These are phyloP conservation scores for Aspergillus aculeatinus DNA, from an alignment of 2,329 filamentous ascomycete species.

Conservation along the genomic window DNA sequence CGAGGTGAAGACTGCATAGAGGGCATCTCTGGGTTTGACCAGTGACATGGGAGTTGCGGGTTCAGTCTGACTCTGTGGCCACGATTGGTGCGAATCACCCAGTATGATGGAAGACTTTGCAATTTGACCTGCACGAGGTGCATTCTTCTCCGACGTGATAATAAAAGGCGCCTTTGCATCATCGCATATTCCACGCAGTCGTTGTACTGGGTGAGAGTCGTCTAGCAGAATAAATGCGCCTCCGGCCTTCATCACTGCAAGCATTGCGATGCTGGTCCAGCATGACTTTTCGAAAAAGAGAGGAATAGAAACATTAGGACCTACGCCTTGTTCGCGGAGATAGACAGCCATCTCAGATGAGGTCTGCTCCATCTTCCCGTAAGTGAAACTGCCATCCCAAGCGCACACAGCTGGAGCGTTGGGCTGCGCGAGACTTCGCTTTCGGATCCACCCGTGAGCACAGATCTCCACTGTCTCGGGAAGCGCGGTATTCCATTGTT, in stretches of 20 bases:
- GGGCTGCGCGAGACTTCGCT: background rate
- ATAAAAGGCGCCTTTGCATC: background rate
- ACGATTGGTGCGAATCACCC: background rate
- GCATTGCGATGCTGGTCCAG: background rate
- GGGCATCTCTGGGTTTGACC: background rate
- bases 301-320: background rate
- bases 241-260: background rate
- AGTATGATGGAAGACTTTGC: background rate
- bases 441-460: background rate
- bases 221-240: background rate
- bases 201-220: background rate
- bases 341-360: background rate
- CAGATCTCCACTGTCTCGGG: background rate
- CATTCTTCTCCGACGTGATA: background rate
- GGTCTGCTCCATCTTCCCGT: background rate
- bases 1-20: conserved; percentile 16
- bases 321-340: background rate
- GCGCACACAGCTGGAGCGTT: background rate
- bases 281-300: background rate
- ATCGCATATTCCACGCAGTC: background rate
- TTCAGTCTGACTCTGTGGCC: background rate
- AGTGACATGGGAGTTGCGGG: background rate
- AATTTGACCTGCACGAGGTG: background rate
- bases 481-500: background rate
- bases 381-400: background rate